These are phyloP conservation scores for Sequoia sempervirens DNA, from an alignment of 75 land plant genomes.

Conservation along the genomic window DNA sequence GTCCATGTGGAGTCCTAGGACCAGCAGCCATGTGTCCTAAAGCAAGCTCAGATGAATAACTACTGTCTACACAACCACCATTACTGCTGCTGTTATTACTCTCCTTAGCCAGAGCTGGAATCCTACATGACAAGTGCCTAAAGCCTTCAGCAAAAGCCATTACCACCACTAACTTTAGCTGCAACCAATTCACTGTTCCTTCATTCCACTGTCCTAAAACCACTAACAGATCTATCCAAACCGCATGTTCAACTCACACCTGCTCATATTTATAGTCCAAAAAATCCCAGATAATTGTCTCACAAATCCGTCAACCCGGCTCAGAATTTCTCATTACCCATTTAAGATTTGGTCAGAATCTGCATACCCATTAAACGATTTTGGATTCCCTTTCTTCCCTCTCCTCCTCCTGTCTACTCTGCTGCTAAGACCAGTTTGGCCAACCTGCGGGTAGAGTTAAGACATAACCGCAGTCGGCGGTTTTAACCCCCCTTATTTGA, in stretches of 20 bases:
- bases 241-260: neutral
- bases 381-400: neutral
- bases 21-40: slow-evolving; percentile 6
- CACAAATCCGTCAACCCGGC: slow-evolving; percentile 7
- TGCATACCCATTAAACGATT: neutral
- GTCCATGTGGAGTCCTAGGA: neutral
- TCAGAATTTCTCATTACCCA: slow-evolving; percentile 4
- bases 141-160: slow-evolving; percentile 1
- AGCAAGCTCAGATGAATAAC: slow-evolving; percentile 16
- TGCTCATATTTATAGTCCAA: neutral
- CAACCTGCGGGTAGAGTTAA: neutral
- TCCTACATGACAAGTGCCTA: slow-evolving; percentile 4
- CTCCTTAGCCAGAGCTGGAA: slow-evolving; percentile 8
- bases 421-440: neutral
- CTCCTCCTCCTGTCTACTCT: neutral
- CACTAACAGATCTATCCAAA: slow-evolving; percentile 2
- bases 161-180: slow-evolving; percentile 13
- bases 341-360: neutral
- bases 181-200: neutral
- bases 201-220: neutral
- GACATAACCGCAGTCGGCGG: neutral
- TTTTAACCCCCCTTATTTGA: neutral
- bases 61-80: slow-evolving; percentile 20
- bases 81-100: slow-evolving; percentile 12
- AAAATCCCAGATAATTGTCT: neutral